phyloP scores from a whole-genome alignment of 2,329 filamentous ascomycete genomes.

The Phaeosphaeria sp. region DNA sequence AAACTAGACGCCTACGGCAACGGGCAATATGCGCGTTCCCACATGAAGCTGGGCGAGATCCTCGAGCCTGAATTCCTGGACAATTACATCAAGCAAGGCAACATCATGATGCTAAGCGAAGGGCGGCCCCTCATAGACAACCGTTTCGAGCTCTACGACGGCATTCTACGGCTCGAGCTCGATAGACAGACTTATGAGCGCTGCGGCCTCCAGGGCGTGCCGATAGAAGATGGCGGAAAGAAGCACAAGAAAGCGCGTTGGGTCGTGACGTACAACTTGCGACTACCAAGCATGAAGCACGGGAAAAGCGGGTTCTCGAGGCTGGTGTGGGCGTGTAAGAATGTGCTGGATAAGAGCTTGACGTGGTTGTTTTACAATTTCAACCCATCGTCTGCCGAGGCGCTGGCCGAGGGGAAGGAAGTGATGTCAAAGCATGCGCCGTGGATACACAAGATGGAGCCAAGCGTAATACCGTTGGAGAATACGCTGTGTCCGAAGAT shows the following conservation, averaged over 20 bases:
- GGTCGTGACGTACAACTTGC: constrained; percentile 79
- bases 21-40: constrained; percentile 69
- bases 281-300: constrained; percentile 75
- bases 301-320: constrained; percentile 85
- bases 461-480: constrained; percentile 27
- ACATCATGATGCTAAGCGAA: constrained; percentile 83
- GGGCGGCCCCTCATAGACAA: constrained; percentile 74
- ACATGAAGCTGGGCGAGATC: constrained; percentile 74
- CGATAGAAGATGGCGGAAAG: constrained; percentile 63
- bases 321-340: constrained; percentile 77
- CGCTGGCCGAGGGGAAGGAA: constrained; percentile 29
- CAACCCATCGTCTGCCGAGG: constrained; percentile 28
- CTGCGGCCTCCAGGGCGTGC: constrained; percentile 77
- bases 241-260: constrained; percentile 76
- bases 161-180: constrained; percentile 75
- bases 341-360: constrained; percentile 71
- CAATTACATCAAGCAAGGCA: constrained; percentile 82
- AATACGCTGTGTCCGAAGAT: constrained; percentile 40
- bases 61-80: constrained; percentile 79
- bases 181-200: constrained; percentile 83
- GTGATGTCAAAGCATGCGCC: constrained; percentile 42
- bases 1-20: constrained; percentile 55
- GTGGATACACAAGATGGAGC: constrained; percentile 28
- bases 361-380: constrained; percentile 82
- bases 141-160: constrained; percentile 73